phyloP scores from a whole-genome alignment of 1,284 basidiomycete genomes.

The Meripilus lineatus region DNA sequence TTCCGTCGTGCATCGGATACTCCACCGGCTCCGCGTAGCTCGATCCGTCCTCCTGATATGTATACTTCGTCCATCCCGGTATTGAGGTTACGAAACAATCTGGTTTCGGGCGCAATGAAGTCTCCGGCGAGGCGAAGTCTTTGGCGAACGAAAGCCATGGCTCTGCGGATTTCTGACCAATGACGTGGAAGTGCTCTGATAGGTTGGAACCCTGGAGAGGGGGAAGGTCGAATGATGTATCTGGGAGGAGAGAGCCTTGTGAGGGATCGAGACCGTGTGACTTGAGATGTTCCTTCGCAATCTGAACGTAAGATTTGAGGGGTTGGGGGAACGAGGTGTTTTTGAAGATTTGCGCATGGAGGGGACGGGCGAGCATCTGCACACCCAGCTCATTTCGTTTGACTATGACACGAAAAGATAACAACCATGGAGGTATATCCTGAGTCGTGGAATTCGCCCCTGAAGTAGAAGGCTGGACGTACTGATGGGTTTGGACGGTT shows the following conservation, averaged over 20 bases:
- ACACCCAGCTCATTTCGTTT: slow-evolving; percentile 88
- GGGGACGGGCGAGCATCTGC: slow-evolving; percentile 77
- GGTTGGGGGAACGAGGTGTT: slow-evolving; percentile 63
- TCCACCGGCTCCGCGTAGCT: slow-evolving; percentile 61
- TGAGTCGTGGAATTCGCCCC: not conserved
- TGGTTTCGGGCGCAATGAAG: slow-evolving; percentile 58
- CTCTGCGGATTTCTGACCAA: slow-evolving; percentile 70
- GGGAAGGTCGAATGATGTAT: slow-evolving; percentile 81
- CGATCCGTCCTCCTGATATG: slow-evolving; percentile 58
- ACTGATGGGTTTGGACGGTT: not conserved
- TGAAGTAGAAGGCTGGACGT: not conserved
- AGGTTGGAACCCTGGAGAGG: slow-evolving; percentile 79
- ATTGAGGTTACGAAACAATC: slow-evolving; percentile 70
- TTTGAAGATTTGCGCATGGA: slow-evolving; percentile 86
- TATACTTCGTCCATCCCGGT: slow-evolving; percentile 93
- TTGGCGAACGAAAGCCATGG: slow-evolving; percentile 82
- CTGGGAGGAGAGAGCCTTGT: slow-evolving; percentile 76
- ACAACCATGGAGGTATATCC: not conserved
- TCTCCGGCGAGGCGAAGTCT: slow-evolving; percentile 42
- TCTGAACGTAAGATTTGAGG: slow-evolving; percentile 58
- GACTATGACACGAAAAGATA: slow-evolving; percentile 33
- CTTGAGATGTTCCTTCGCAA: slow-evolving; percentile 76
- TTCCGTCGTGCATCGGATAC: slow-evolving; percentile 49
- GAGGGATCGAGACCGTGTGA: slow-evolving; percentile 78
- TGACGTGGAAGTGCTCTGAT: slow-evolving; percentile 84